Evolutionary conservation across 1,284 basidiomycete species (phyloP), one percentile per base, ranked within the genome.

Genomic region (Trametes hirsuta): DNA sequence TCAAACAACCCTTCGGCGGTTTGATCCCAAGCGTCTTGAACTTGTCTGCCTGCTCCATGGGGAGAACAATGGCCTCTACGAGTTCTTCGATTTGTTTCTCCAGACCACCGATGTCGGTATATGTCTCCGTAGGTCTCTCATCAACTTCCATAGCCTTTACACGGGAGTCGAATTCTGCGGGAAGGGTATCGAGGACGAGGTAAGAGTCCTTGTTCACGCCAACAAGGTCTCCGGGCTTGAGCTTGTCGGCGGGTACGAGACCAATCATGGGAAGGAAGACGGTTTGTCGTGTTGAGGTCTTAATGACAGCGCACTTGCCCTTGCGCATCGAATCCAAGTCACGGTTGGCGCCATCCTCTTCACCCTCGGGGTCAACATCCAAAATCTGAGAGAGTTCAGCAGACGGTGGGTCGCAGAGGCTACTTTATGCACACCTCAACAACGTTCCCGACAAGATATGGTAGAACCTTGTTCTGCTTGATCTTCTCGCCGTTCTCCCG

Each of bases 181-280:
- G 90, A 3, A 93, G 77, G 50, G 87, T 97, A 76, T 99, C 97
- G 34, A 99, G 85, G 46, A 99, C 86, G 63, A 99, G 86, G 73
- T 99, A 99, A n/a, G 95, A 98, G 75, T 99, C 97, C 77, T 99
- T 99, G 82, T 99, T 99, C 53, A 99, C 97, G 65, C 97, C 97
- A 69, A 99, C 97, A 58, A 99, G 84, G 77, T 98, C 97, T 46
- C 92, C 86, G 2, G 97, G 97, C 69, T 84, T 87, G 59, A 99
- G 87, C 69, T 94, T 81, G 58, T 97, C 91, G 36, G 95, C 84
- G 18, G 95, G 93, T 34, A 99, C 97, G 59, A 99, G 91, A 63
- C 97, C 97, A 66, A 99, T 97, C 71, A 99, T 87, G 8, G 97
- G 97, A 21, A 99, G 86, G 81, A 99, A 99, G 54, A 99, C 95